Evolutionary conservation across 805 yeast species (phyloP).

Genomic region (Cyberlindnera samutprakarnensis): DNA sequence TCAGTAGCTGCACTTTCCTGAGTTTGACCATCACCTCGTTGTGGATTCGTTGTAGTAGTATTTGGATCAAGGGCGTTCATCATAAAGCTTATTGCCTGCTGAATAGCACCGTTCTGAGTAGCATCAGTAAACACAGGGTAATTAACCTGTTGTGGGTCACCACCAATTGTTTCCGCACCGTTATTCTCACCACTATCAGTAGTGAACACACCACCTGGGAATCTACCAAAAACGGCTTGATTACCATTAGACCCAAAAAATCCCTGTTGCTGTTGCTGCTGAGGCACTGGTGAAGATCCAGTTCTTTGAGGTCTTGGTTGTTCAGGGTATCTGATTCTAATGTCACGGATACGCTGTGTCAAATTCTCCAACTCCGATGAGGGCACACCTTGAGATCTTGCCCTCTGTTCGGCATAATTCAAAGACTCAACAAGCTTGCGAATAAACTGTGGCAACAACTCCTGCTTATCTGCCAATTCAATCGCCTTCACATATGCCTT

Average conservation of each 20-base stretch:
- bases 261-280: neutral
- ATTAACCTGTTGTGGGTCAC: constrained; percentile 2
- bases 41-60: constrained; percentile 1
- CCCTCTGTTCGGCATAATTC: constrained; percentile 13
- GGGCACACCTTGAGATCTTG: constrained; percentile 10
- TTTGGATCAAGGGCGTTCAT: constrained; percentile 3
- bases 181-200: constrained; percentile 1
- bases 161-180: constrained; percentile 2
- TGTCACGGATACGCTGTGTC: constrained; percentile 4
- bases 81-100: constrained; percentile 8
- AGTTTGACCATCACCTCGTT: neutral
- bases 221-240: neutral
- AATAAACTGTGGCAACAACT: constrained; percentile 9
- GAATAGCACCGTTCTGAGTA: constrained; percentile 5
- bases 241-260: neutral
- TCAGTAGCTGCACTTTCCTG: constrained; percentile 1
- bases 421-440: constrained; percentile 12
- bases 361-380: constrained; percentile 3
- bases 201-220: constrained; percentile 2
- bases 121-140: constrained; percentile 6
- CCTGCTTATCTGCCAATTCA: constrained; percentile 11
- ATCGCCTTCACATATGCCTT: constrained; percentile 31
- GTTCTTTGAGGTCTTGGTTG: neutral
- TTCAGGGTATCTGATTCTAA: constrained; percentile 3
- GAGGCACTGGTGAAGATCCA: neutral